Percentiles rank a stretch among this genome's conserved stretches.
phyloP scores from a whole-genome alignment of 2,329 filamentous ascomycete species.

The Fonsecaea erecta region DNA sequence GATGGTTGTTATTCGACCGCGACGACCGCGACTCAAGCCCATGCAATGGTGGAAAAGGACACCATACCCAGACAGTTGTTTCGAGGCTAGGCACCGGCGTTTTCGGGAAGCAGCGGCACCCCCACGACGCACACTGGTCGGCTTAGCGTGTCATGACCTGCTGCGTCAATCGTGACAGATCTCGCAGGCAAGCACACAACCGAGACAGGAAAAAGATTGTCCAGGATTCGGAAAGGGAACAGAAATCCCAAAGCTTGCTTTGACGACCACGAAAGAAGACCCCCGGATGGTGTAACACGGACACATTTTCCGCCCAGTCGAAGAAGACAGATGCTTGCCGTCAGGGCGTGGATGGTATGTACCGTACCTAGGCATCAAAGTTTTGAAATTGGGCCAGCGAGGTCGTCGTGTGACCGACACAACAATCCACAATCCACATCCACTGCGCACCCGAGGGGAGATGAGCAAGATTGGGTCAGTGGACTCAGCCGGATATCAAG shows the following conservation, averaged over 20 bases:
- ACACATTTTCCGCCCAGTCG: conserved; percentile 1
- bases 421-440: background rate
- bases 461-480: background rate
- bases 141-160: background rate
- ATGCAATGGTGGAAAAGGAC: background rate
- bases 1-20: background rate
- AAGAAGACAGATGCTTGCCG: background rate
- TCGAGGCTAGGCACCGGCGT: background rate
- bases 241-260: conserved; percentile 19
- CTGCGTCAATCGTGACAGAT: background rate
- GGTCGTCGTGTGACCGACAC: conserved; percentile 7
- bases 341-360: background rate
- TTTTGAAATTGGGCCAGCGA: conserved; percentile 11
- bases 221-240: conserved; percentile 9
- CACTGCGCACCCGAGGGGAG: background rate
- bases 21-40: background rate
- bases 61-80: background rate
- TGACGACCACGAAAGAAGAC: conserved; percentile 7
- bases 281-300: conserved; percentile 2
- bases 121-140: background rate
- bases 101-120: background rate
- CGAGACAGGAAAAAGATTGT: conserved; percentile 22
- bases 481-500: conserved; percentile 24
- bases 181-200: conserved; percentile 4
- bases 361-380: too few relatives aligned